Base-by-base conservation (phyloP, 1,139 yeast genomes). In the Saccharomyces hybrid region DNA sequence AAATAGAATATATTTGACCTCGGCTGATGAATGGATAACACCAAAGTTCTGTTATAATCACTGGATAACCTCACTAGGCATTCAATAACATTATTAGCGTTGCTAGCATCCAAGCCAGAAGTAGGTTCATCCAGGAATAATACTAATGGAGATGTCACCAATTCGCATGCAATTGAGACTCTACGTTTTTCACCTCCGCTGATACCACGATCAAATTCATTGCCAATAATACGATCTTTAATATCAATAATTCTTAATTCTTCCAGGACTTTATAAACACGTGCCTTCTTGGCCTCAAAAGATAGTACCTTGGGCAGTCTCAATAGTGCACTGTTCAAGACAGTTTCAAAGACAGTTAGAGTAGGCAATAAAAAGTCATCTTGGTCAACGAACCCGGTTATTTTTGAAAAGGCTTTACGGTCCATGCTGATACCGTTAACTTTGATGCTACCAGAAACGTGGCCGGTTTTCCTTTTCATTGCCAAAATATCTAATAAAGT, bases 11-110 rank as follows among this genome's bases (percentile, higher is more conserved):
- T 91, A 64, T 93, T 93, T 58, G 97, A 88, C 67, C 99, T 80
- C 13, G 99, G 99, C 68, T 93, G 99, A 72, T 93, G 99, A 60
- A 93, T 93, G 0, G 99, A 89, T 67, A 93, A 86, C 1, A 93
- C 82, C 50, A 93, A 84, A 0, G 99, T 91, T 67, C 98, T 81
- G 57, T 86, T 83, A 69, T 84, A 88, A 62, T 84, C 86, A 56
- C 84, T 77, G 0, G 97, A 89, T 57, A 93, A 77, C 57, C 87
- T 81, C 2, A 87, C 93, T 54, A 93, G 77, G 58, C 90, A 81
- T 57, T 91, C 97, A 52, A 93, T 76, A 11, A 93, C 99, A 63
- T 91, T 90, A 67, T 82, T 84, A 0, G 99, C 98, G 72, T 90
- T 93, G 70, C 82, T 93, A 7, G 97, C 84, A 70, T 93, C 99